Percentiles rank a stretch among this genome's conserved stretches.
phyloP scores from a whole-genome alignment of 345 rosid genomes.

The Populus alba region DNA sequence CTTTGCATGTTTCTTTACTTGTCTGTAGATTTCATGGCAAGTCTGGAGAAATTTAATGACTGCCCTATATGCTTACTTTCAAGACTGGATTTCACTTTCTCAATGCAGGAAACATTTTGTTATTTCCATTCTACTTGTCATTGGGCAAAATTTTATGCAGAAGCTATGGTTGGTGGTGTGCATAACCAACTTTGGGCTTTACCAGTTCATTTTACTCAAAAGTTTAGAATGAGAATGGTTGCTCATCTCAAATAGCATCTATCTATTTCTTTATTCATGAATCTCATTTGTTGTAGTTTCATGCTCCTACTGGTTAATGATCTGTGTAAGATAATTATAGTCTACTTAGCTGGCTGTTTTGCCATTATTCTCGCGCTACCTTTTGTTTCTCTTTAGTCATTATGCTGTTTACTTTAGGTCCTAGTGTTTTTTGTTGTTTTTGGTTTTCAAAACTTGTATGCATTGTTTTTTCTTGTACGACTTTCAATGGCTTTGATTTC shows the following conservation, averaged over 20 bases:
- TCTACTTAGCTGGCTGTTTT: neutral
- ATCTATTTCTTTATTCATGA: neutral
- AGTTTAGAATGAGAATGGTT: constrained; percentile 12
- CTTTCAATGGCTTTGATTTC: constrained; percentile 11
- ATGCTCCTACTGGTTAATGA: neutral
- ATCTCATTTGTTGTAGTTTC: neutral
- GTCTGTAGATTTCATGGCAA: constrained; percentile 51
- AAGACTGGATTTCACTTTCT: constrained; percentile 48
- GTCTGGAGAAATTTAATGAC: constrained; percentile 44
- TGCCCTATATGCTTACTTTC: constrained; percentile 43
- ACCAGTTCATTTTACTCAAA: neutral
- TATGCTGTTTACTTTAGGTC: neutral
- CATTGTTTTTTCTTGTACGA: neutral
- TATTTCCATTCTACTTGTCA: constrained; percentile 24
- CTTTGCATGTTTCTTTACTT: constrained; percentile 45
- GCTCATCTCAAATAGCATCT: neutral
- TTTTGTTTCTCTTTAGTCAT: neutral
- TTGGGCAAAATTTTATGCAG: constrained; percentile 14
- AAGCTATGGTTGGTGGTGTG: constrained; percentile 1
- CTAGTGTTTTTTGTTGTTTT: neutral
- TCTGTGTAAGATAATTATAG: neutral
- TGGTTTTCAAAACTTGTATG: too few relatives aligned
- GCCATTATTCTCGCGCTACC: neutral
- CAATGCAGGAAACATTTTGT: constrained; percentile 43
- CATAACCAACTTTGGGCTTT: neutral